Percentiles rank a stretch among this genome's conserved stretches.
Evolutionary conservation across 2,329 filamentous ascomycete genomes (phyloP).

Genomic region (Trichoderma sp.): DNA sequence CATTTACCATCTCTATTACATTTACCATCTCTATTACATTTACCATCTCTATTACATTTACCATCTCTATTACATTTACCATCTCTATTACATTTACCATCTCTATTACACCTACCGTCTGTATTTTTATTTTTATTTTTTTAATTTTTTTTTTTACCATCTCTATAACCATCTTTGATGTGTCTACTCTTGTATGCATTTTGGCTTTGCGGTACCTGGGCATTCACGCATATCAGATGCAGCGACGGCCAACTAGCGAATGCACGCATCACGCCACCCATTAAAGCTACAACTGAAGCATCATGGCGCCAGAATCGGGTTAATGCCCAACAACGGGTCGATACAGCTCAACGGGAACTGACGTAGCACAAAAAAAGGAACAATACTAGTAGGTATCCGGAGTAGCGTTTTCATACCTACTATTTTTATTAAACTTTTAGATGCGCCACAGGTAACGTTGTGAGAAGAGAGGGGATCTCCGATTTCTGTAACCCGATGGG

Average conservation of each 20-base stretch:
- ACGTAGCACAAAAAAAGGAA: neutral
- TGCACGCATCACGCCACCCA: slow-evolving; percentile 7
- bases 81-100: too few species aligned
- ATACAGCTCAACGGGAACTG: slow-evolving; percentile 6
- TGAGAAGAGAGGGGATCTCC: neutral
- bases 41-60: too few species aligned
- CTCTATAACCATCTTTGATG: neutral
- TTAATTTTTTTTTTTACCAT: too few species aligned
- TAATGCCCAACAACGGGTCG: slow-evolving; percentile 25
- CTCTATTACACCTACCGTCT: too few species aligned
- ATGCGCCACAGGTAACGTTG: slow-evolving; percentile 1
- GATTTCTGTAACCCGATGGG: neutral
- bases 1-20: too few species aligned
- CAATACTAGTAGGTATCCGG: neutral
- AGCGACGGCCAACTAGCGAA: neutral
- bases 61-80: too few species aligned
- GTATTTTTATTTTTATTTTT: too few species aligned
- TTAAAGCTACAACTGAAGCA: neutral
- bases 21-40: too few species aligned
- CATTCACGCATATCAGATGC: neutral
- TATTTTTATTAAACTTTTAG: neutral
- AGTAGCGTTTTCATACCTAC: too few species aligned
- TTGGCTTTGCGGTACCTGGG: neutral
- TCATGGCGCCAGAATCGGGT: neutral
- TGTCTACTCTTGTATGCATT: neutral